These are phyloP conservation scores for Trichocladium uniseriatum DNA, from an alignment of 495 filamentous ascomycete species.

Conservation along the genomic window DNA sequence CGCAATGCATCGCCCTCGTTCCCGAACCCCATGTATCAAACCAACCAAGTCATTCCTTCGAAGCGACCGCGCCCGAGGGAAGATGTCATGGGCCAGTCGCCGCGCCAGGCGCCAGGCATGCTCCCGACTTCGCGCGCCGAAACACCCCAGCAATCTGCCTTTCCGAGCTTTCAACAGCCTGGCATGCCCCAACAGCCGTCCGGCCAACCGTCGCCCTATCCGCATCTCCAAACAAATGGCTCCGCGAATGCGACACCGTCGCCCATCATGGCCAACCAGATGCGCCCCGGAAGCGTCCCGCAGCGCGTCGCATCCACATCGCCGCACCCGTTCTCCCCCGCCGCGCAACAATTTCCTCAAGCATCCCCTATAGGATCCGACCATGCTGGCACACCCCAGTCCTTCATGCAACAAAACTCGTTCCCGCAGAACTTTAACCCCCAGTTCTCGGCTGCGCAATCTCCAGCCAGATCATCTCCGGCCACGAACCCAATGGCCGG, in stretches of 20 bases:
- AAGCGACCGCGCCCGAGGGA: conserved; percentile 76
- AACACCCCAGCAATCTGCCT: conserved; percentile 70
- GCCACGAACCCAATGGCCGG: conserved; percentile 38
- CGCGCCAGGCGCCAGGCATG: conserved; percentile 64
- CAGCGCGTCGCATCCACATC: conserved; percentile 84
- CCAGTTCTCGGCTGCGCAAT: conserved; percentile 44
- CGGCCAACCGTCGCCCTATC: conserved; percentile 57
- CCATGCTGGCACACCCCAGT: conserved; percentile 70
- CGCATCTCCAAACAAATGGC: conserved; percentile 74
- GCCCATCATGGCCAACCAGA: conserved; percentile 71
- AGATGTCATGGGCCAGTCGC: conserved; percentile 75
- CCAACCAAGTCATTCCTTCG: conserved; percentile 74
- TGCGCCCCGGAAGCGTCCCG: conserved; percentile 52
- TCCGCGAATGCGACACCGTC: conserved; percentile 80
- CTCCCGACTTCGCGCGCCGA: conserved; percentile 80
- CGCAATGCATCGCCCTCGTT: conserved; percentile 75
- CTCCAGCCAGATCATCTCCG: conserved; percentile 41
- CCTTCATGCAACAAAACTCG: conserved; percentile 50
- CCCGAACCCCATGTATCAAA: conserved; percentile 59
- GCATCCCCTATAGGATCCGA: conserved; percentile 72
- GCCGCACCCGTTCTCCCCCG: conserved; percentile 82
- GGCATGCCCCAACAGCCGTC: conserved; percentile 49
- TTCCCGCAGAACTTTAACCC: conserved; percentile 52
- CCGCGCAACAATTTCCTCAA: conserved; percentile 65
- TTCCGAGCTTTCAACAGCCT: conserved; percentile 48